Base-by-base conservation (phyloP, 768 basidiomycete genomes). In the Tylopilus plumbeoviolaceoides region DNA sequence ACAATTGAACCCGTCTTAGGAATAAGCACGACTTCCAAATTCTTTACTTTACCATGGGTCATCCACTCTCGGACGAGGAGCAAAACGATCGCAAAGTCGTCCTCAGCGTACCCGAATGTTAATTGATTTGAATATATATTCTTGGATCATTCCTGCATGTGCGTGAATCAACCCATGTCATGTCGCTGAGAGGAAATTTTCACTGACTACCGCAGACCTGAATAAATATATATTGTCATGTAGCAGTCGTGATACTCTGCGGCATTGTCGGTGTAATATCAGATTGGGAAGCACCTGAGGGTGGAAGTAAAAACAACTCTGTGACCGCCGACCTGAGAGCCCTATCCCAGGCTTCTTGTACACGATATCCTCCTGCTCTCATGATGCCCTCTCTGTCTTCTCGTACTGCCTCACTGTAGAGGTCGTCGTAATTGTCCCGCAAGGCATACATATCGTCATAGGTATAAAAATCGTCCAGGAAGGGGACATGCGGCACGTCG, bases 311-410 rank as follows among this genome's bases (percentile, higher is more conserved):
- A 55, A 89, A 88, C 55, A 94, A 66, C 1, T 81, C 89, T 35
- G 84, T 83, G 21, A 93, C 84, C 6, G 89, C 85, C 58, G 68
- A 81, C 52, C 86, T 73, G 51, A 95, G 65, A 12, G 89, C 90
- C 50, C 91, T 76, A 60, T 87, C 86, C 91, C 91, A 94, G 41
- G 87, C 89, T 65, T 94, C 88, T 55, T 89, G 83, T 5, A 90
- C 75, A 56, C 72, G 76, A 65, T 91, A 95, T 9, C 92, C 92
- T 9, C 91, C 92, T 20, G 83, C 91, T 40, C 85, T 75, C 85
- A 87, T 88, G 59, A 86, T 83, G 14, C 86, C 87, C 55, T 88
- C 88, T 51, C 81, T 71, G 63, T 91, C 89, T 60, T 80, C 79
- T 59, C 87, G 73, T 18, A 91, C 85, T 14, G 85, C 85, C 51